phyloP scores from a whole-genome alignment of 345 rosid genomes.

The Ricinus communis region DNA sequence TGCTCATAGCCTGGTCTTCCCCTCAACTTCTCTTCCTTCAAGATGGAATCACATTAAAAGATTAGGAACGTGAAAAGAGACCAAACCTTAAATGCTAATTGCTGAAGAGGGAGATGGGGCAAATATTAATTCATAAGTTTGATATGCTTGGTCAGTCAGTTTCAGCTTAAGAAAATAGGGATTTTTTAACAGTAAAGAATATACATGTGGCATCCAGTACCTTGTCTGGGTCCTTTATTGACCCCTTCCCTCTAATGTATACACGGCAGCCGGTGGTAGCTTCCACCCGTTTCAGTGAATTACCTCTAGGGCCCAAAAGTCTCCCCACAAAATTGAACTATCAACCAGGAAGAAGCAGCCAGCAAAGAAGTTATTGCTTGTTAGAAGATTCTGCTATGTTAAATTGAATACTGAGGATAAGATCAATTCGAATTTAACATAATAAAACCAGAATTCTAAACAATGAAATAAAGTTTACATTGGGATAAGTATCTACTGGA shows the following conservation, averaged over 20 bases:
- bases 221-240: constrained; percentile 97
- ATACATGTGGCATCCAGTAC: constrained; percentile 33
- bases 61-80: constrained; percentile 15
- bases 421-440: constrained; percentile 7
- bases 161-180: background rate
- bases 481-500: constrained; percentile 90
- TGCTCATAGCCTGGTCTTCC: constrained; percentile 57
- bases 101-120: background rate
- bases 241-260: constrained; percentile 95
- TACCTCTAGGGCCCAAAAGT: constrained; percentile 97
- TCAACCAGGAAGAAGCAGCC: constrained; percentile 18
- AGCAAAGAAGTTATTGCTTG: constrained; percentile 6
- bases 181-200: background rate
- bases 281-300: constrained; percentile 96
- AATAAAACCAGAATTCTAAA: constrained; percentile 3
- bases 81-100: constrained; percentile 5
- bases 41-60: constrained; percentile 2
- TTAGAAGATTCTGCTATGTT: background rate
- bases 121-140: background rate
- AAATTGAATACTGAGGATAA: background rate
- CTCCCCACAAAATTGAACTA: constrained; percentile 99
- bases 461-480: constrained; percentile 36
- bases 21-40: constrained; percentile 45
- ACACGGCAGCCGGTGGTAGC: constrained; percentile 98
- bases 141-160: constrained; percentile 10